These are phyloP conservation scores for Edaphochlamys debaryana DNA, from an alignment of 139 green algal genomes.

Conservation along the genomic window DNA sequence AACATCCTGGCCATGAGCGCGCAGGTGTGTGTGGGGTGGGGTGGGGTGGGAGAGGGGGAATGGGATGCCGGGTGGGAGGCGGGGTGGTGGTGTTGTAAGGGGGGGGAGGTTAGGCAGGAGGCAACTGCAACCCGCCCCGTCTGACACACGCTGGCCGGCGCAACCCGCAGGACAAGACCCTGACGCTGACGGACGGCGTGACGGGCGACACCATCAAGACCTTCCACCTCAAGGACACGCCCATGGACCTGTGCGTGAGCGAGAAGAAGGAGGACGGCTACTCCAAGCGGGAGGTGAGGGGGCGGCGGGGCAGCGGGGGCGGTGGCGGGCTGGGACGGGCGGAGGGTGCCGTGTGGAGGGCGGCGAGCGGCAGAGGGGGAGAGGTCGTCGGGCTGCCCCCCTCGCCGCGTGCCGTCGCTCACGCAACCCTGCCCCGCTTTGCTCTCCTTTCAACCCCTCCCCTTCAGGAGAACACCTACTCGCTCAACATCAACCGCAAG, in stretches of 20 bases:
- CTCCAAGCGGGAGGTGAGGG: constrained; percentile 46
- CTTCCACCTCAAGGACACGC: constrained; percentile 58
- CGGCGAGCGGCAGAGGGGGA: neutral
- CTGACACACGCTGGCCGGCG: too few relatives aligned
- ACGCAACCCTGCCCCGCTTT: too few relatives aligned
- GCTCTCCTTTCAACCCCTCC: too few relatives aligned
- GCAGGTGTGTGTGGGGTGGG: too few relatives aligned
- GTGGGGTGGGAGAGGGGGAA: too few relatives aligned
- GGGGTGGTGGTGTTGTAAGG: too few relatives aligned
- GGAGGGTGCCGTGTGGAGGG: neutral
- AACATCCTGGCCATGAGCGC: constrained; percentile 66
- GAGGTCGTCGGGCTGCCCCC: too few relatives aligned
- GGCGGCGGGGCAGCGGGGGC: neutral
- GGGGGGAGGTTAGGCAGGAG: too few relatives aligned
- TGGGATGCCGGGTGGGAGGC: constrained; percentile 44
- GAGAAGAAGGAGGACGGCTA: constrained; percentile 60
- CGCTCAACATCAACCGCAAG: constrained; percentile 67
- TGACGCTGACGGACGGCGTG: constrained; percentile 57
- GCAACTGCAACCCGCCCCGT: too few relatives aligned
- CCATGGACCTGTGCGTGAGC: constrained; percentile 58
- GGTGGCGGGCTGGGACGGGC: neutral
- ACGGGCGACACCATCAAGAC: constrained; percentile 64
- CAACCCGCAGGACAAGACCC: constrained; percentile 33
- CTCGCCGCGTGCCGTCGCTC: too few relatives aligned
- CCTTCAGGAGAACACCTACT: constrained; percentile 64